Base-by-base conservation (phyloP, 1,284 basidiomycete genomes). In the Tilletia indica region DNA sequence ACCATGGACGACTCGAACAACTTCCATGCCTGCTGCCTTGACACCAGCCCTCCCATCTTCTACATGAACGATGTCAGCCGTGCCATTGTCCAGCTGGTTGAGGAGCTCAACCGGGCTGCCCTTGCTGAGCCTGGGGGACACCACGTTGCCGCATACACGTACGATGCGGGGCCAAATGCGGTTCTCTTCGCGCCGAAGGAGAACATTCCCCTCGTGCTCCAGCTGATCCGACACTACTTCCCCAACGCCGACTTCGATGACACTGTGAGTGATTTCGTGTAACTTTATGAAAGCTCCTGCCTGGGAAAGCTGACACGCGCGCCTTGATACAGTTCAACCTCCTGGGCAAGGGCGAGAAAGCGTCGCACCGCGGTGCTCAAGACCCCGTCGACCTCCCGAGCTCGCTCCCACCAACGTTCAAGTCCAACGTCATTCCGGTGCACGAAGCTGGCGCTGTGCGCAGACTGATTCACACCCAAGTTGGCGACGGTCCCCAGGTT, bases 101-200 rank as follows among this genome's bases (percentile, higher is more conserved):
- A 93, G 72, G 97, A 98, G 86, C 90, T 95, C 87, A 99, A 99
- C 87, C 89, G 95, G n/a, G 87, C 92, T 48, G 88, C 90, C 2
- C 73, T 74, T 47, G 78, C 74, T 4, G 76, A 77, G 36, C 58
- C 68, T 4, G 89, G 90, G 0, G 87, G 89, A 1, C 88, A 89
- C 73, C 87, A 90, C 83, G 90, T 93, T 81, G 95, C 93, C 0
- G 96, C 95, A 48, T 99, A 99, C 87, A 99, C 97, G 5, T 99
- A 93, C 84, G 97, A 99, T 81, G 97, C 96, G 0, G 96, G 96
- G 49, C 97, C 97, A 45, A 99, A 99, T 86, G 96, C 96, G 0
- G 97, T 99, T 79, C 94, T 99, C 80, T 99, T 99, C 86, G 89
- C 94, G 0, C 89, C 89, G 25, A 88, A 91, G 83, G 70, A 71